A percentile compares a stretch with the other conserved stretches of the same genome.
These are phyloP conservation scores for Byssoonygena ceratinophila DNA, from an alignment of 2,329 filamentous ascomycete species.

Conservation along the genomic window DNA sequence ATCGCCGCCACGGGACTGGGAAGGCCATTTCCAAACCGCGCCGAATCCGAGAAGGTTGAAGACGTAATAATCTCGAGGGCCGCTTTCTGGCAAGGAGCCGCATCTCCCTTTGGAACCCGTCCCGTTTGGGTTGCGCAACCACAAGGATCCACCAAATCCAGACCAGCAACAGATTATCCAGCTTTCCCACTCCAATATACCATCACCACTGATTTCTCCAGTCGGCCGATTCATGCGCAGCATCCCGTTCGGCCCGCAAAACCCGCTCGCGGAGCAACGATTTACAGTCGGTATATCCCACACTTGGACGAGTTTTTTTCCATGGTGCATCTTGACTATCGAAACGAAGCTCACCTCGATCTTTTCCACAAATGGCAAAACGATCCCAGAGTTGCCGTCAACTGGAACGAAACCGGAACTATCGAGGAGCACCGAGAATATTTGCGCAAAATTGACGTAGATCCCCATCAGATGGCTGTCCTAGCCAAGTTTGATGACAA, in stretches of 20 bases:
- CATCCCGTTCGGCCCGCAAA: conserved; percentile 64
- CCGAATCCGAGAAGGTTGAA: conserved; percentile 26
- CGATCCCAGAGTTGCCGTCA: conserved; percentile 66
- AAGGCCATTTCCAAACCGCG: conserved; percentile 32
- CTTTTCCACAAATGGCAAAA: conserved; percentile 76
- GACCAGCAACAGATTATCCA: conserved; percentile 25
- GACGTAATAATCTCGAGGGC: conserved; percentile 43
- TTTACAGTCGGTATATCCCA: conserved; percentile 70
- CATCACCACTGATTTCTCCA: conserved; percentile 40
- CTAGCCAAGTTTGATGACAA: conserved; percentile 60
- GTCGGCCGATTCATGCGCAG: conserved; percentile 47
- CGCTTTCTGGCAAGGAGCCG: conserved; percentile 60
- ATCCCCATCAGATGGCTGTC: conserved; percentile 60
- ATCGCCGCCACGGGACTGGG: conserved; percentile 34
- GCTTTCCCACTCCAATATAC: conserved; percentile 29
- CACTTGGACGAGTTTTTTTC: conserved; percentile 66
- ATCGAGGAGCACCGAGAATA: conserved; percentile 65
- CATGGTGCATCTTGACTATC: conserved; percentile 60
- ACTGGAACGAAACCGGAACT: conserved; percentile 70
- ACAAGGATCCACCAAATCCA: conserved; percentile 19
- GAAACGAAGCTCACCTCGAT: conserved; percentile 52
- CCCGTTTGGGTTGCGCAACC: conserved; percentile 50
- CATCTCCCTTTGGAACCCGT: conserved; percentile 54
- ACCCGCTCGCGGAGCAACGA: conserved; percentile 56
- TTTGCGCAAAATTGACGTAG: conserved; percentile 55